Evolutionary conservation across 495 filamentous ascomycete species (phyloP), one percentile per base, ranked within the genome.

Genomic region (Aspergillus carlsbadensis): DNA sequence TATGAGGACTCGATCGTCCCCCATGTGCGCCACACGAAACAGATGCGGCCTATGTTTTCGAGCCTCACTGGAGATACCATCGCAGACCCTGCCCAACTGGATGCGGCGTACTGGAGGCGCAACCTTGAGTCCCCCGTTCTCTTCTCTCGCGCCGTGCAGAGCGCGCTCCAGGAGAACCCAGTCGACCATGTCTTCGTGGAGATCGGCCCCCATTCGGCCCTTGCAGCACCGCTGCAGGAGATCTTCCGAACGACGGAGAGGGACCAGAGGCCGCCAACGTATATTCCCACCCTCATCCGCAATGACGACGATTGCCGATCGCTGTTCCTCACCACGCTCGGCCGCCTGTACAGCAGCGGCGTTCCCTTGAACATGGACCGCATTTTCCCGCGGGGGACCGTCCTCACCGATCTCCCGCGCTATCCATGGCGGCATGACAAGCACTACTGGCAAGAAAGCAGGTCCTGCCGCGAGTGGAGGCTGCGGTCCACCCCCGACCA

Each of bases 361-460:
- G 15, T 49, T 2, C 2, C 46, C 1, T 15, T 37, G 1, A 15
- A 37, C 10, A 29, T 49, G 10, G 5, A 10, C n/a, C 24, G 17
- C 5, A 1, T 7, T 49, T 1, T 36, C 15, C 18, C 15, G 46
- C 17, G 1, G 4, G 46, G 46, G 1, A 22, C 1, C 15, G 4
- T 37, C 5, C 3, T 72, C 3, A 44, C 70, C 3, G 60, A 67
- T 21, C 42, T 73, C 11, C 70, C 70, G 0, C 62, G 61, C 10
- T 71, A 71, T 26, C 24, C 35, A 7, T 70, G 70, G 66, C 53
- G 60, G 22, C 60, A 67, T 37, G 54, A 59, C 10, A 56, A 51
- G 2, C 52, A 62, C 17, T 78, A 75, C 59, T 84, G 79, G 81
- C n/a, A n/a, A n/a, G n/a, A n/a, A n/a, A n/a, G n/a, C n/a, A n/a